Conservation (phyloP, 257 asterid species). For the Capsicum chinense region DNA sequence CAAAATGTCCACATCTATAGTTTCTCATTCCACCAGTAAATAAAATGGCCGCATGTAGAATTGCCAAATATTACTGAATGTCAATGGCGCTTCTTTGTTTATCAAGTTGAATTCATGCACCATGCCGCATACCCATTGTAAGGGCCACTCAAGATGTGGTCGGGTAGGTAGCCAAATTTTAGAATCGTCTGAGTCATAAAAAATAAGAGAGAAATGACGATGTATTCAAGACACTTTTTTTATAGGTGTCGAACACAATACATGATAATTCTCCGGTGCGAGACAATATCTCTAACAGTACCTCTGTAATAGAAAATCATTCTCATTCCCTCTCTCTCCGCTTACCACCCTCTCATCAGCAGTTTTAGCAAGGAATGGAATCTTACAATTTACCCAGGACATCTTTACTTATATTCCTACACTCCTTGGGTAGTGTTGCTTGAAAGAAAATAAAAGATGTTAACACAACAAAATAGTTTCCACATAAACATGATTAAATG, state of each 20-base stretch:
- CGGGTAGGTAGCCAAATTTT: neutral
- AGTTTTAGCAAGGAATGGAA: neutral
- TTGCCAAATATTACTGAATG: neutral
- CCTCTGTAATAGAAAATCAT: neutral
- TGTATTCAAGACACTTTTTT: neutral
- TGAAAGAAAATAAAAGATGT: neutral
- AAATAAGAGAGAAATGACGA: neutral
- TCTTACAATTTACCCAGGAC: neutral
- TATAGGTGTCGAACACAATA: constrained; percentile 11
- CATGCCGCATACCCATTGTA: neutral
- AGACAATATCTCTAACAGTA: neutral
- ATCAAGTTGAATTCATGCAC: constrained; percentile 1
- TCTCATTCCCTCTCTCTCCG: neutral
- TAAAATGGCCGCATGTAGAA: constrained; percentile 5
- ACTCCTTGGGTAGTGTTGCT: neutral
- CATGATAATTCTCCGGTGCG: neutral
- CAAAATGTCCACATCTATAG: neutral
- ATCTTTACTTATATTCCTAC: neutral
- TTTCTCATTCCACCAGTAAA: constrained; percentile 18
- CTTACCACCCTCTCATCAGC: neutral
- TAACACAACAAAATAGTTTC: neutral
- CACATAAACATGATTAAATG: neutral
- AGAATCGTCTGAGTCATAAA: neutral
- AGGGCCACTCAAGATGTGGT: neutral
- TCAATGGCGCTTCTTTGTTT: neutral